Evolutionary conservation across 441 rosid species (phyloP).

Genomic region (Bocquillonia castaneifolia): DNA sequence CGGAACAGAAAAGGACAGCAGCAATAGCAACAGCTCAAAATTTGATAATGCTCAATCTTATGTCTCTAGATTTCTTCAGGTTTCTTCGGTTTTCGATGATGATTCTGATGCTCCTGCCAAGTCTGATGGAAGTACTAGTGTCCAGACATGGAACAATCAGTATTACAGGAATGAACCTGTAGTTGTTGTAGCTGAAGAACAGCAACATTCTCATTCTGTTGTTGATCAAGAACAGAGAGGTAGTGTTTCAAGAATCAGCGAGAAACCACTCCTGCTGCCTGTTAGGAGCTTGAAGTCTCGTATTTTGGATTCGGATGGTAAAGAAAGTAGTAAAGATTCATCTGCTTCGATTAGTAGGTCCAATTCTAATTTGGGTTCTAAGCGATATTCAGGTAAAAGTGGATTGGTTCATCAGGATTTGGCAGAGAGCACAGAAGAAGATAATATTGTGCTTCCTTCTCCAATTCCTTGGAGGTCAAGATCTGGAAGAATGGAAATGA

Average conservation of each 20-base stretch:
- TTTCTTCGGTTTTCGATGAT: slow-evolving; percentile 75
- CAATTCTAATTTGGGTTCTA: slow-evolving; percentile 39
- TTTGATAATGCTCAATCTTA: slow-evolving; percentile 59
- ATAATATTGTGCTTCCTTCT: slow-evolving; percentile 67
- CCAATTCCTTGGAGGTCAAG: slow-evolving; percentile 96
- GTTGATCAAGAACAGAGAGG: slow-evolving; percentile 34
- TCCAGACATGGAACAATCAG: slow-evolving; percentile 73
- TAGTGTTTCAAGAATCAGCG: slow-evolving; percentile 33
- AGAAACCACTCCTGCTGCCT: slow-evolving; percentile 74
- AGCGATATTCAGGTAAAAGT: slow-evolving; percentile 26
- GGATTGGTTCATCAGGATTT: slow-evolving; percentile 23
- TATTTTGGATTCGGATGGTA: slow-evolving; percentile 30
- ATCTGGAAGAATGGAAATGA: slow-evolving; percentile 59
- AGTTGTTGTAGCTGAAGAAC: slow-evolving; percentile 45
- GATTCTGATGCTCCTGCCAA: slow-evolving; percentile 41
- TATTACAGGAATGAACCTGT: slow-evolving; percentile 52
- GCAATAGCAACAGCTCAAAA: slow-evolving; percentile 26
- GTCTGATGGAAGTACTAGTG: slow-evolving; percentile 28
- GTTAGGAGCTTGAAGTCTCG: slow-evolving; percentile 69
- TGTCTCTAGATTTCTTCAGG: slow-evolving; percentile 71
- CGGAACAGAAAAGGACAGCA: slow-evolving; percentile 43
- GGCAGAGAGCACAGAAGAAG: slow-evolving; percentile 36
- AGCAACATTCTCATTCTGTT: slow-evolving; percentile 29
- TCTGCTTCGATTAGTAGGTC: slow-evolving; percentile 32
- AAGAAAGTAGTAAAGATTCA: slow-evolving; percentile 30